Evolutionary conservation across 192 early-diverging fungal species (phyloP).

Genomic region (Glomus cerebriforme): DNA sequence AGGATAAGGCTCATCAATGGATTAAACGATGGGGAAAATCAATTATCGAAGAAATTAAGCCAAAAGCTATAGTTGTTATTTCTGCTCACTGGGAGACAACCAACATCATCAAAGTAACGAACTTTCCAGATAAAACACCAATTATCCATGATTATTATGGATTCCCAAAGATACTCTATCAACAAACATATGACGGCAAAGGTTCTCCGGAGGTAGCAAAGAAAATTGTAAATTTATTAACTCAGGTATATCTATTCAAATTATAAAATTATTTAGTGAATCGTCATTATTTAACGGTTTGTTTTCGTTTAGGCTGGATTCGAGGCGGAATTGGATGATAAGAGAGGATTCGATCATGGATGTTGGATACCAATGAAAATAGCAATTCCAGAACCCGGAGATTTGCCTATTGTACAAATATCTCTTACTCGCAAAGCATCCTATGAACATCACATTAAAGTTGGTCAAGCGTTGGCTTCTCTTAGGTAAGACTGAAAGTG

Average conservation of each 20-base stretch:
- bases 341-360: constrained; percentile 70
- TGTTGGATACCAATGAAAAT: constrained; percentile 69
- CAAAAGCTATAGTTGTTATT: constrained; percentile 63
- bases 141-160: constrained; percentile 66
- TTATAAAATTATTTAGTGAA: neutral
- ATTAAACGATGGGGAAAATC: constrained; percentile 46
- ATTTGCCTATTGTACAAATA: constrained; percentile 67
- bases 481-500: constrained; percentile 39
- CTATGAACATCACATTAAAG: constrained; percentile 52
- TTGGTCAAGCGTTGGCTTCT: constrained; percentile 55
- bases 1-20: constrained; percentile 38
- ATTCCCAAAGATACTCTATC: constrained; percentile 62
- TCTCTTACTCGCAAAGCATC: constrained; percentile 59
- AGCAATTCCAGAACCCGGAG: constrained; percentile 53
- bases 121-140: neutral
- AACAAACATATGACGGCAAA: constrained; percentile 58
- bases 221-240: constrained; percentile 53
- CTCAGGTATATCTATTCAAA: constrained; percentile 29
- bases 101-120: constrained; percentile 22
- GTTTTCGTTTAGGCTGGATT: constrained; percentile 44
- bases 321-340: constrained; percentile 43
- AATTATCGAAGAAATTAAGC: constrained; percentile 47
- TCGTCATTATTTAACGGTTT: neutral
- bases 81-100: constrained; percentile 71
- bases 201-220: constrained; percentile 55